A percentile compares a stretch with the other conserved stretches of the same genome.
Conservation (phyloP, 805 yeast species). For the Vanderwaltozyma yarrowii region DNA sequence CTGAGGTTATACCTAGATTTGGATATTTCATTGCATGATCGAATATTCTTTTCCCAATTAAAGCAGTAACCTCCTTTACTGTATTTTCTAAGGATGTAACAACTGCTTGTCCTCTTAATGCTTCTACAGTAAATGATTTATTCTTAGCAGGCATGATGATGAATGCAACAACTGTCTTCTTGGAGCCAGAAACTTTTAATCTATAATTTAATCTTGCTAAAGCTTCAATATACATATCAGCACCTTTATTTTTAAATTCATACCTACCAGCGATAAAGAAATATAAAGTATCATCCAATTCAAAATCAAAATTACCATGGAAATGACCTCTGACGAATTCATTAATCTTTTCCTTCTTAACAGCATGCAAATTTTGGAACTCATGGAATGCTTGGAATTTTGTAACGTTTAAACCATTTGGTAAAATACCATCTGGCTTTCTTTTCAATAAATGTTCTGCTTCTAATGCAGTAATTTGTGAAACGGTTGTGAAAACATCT, state of each 20-base stretch:
- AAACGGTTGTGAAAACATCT: slow-evolving; percentile 95
- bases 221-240: slow-evolving; percentile 87
- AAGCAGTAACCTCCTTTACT: slow-evolving; percentile 75
- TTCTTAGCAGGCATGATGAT: slow-evolving; percentile 97
- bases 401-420: slow-evolving; percentile 91
- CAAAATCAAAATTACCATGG: slow-evolving; percentile 93
- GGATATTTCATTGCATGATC: slow-evolving; percentile 79
- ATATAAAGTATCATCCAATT: slow-evolving; percentile 84
- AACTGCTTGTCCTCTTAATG: slow-evolving; percentile 93
- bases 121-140: slow-evolving; percentile 89
- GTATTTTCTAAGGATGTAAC: slow-evolving; percentile 84
- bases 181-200: slow-evolving; percentile 70
- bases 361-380: slow-evolving; percentile 91
- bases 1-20: slow-evolving; percentile 40
- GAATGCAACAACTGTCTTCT: slow-evolving; percentile 90
- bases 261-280: slow-evolving; percentile 96
- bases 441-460: slow-evolving; percentile 86
- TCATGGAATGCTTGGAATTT: slow-evolving; percentile 97
- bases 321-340: slow-evolving; percentile 95
- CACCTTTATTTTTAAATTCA: slow-evolving; percentile 94
- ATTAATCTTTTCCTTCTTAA: slow-evolving; percentile 81
- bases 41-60: slow-evolving; percentile 77
- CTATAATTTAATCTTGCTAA: slow-evolving; percentile 85
- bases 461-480: slow-evolving; percentile 93
- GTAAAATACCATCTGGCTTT: slow-evolving; percentile 96